These are phyloP conservation scores for Glycine soja DNA, from an alignment of 306 rosid genomes.

Conservation along the genomic window DNA sequence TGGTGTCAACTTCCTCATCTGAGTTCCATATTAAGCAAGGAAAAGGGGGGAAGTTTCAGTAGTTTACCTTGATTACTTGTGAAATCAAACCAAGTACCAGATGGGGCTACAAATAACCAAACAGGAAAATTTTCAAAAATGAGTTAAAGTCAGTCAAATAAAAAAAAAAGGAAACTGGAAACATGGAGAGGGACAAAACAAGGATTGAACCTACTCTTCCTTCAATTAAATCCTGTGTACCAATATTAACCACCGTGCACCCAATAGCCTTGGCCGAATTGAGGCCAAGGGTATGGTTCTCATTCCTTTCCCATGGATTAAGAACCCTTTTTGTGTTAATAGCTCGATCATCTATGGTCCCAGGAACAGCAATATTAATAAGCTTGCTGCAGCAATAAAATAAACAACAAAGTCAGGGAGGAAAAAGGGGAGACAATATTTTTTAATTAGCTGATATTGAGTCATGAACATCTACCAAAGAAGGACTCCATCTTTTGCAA, in stretches of 20 bases:
- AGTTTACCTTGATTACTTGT: slow-evolving; percentile 89
- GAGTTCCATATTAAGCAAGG: slow-evolving; percentile 20
- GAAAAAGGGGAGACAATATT: background rate
- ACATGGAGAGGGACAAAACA: slow-evolving; percentile 8
- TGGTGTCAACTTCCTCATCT: slow-evolving; percentile 28
- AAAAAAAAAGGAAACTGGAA: background rate
- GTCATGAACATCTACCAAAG: slow-evolving; percentile 73
- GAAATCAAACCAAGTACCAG: slow-evolving; percentile 94
- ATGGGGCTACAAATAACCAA: slow-evolving; percentile 74
- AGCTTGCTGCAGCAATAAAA: slow-evolving; percentile 80
- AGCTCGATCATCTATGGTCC: slow-evolving; percentile 99
- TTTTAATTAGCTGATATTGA: slow-evolving; percentile 33
- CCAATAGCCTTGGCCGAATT: slow-evolving; percentile 99
- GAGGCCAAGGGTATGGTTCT: slow-evolving; percentile 95
- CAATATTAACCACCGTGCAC: slow-evolving; percentile 98
- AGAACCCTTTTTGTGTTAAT: slow-evolving; percentile 88
- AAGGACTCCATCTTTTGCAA: slow-evolving; percentile 93
- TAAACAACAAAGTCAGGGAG: slow-evolving; percentile 43
- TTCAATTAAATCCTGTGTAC: slow-evolving; percentile 92
- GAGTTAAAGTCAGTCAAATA: slow-evolving; percentile 27
- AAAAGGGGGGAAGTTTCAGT: slow-evolving; percentile 21
- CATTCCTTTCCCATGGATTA: slow-evolving; percentile 99
- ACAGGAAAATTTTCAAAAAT: slow-evolving; percentile 6
- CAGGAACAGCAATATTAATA: slow-evolving; percentile 95
- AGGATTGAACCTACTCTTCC: slow-evolving; percentile 80